Conservation (phyloP, 257 asterid species). For the Nicotiana otophora region DNA sequence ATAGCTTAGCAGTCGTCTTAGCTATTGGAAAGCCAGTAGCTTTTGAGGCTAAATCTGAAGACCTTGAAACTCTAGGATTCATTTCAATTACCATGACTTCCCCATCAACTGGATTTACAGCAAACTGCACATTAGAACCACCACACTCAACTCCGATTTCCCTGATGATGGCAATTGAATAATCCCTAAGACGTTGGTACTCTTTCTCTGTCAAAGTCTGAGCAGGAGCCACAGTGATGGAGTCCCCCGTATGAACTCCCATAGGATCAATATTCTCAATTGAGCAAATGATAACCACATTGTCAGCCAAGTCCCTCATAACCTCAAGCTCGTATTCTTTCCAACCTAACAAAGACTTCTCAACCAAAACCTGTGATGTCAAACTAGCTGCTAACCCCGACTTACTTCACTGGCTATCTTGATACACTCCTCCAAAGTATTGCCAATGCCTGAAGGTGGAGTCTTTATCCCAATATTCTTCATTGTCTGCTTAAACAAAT, state of each 20-base stretch:
- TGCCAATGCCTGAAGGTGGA: slow-evolving; percentile 94
- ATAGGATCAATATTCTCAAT: slow-evolving; percentile 91
- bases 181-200: slow-evolving; percentile 90
- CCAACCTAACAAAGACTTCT: slow-evolving; percentile 92
- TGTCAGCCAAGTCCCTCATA: slow-evolving; percentile 87
- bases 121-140: slow-evolving; percentile 92
- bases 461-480: slow-evolving; percentile 82
- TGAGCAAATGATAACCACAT: slow-evolving; percentile 92
- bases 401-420: slow-evolving; percentile 76
- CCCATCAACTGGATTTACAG: slow-evolving; percentile 78
- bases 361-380: slow-evolving; percentile 91
- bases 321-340: slow-evolving; percentile 95
- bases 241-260: slow-evolving; percentile 96
- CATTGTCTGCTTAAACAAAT: slow-evolving; percentile 92
- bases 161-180: slow-evolving; percentile 84
- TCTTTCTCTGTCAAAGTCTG: slow-evolving; percentile 93
- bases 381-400: slow-evolving; percentile 93
- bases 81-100: slow-evolving; percentile 93
- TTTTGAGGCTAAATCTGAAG: slow-evolving; percentile 91
- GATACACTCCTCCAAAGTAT: slow-evolving; percentile 83
- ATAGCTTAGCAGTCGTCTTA: slow-evolving; percentile 90
- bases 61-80: slow-evolving; percentile 93
- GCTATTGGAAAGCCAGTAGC: slow-evolving; percentile 98
- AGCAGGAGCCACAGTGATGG: slow-evolving; percentile 95
- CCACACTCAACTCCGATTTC: slow-evolving; percentile 97